Base-by-base conservation (phyloP, 257 asterid species). In the Petunia axillaris region DNA sequence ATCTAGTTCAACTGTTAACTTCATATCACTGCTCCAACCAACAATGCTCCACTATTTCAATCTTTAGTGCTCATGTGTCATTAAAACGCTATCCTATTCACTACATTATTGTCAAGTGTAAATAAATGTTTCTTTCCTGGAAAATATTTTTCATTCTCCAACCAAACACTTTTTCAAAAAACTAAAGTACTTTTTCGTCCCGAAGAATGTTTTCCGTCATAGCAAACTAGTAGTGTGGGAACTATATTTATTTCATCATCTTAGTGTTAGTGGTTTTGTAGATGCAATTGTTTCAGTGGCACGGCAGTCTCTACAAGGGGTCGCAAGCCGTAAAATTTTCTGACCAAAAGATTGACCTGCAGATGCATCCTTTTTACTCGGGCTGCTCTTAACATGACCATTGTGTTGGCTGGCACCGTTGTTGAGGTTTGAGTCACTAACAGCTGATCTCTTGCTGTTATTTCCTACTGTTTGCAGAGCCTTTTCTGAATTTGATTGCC, bases 231-330 rank as follows among this genome's bases (percentile, higher is more conserved):
- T 14, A 66, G 54, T 15, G 75, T 60, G 43, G 41, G 16, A 71
- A 48, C 43, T 44, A 4, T 68, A 9, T 15, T 65, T 64, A 25
- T 57, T 70, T 77, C 84, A 70, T 85, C 81, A 66, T 46, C 70
- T 81, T 79, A 65, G 67, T 66, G 82, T 40, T 14, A 83, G 83
- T 60, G 83, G 80, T 44, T 83, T 88, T 64, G 40, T 67, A 8
- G 58, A 59, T 36, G 81, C 46, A 36, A 82, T 82, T 67, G 90
- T 84, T 66, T 86, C 86, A 76, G 73, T 78, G 16, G 81, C 82
- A 0, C 76, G 86, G 10, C 93, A 89, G 50, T 87, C 89, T 65
- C 81, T 89, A 86, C 91, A 87, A 7, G 91, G 89, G 11, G 87
- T 75, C 35, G 83, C 83, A 66, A 86, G 83, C 35, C 84, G 84